These are phyloP conservation scores for Prunus yedoensis DNA, from an alignment of 331 rosid species.

Conservation along the genomic window DNA sequence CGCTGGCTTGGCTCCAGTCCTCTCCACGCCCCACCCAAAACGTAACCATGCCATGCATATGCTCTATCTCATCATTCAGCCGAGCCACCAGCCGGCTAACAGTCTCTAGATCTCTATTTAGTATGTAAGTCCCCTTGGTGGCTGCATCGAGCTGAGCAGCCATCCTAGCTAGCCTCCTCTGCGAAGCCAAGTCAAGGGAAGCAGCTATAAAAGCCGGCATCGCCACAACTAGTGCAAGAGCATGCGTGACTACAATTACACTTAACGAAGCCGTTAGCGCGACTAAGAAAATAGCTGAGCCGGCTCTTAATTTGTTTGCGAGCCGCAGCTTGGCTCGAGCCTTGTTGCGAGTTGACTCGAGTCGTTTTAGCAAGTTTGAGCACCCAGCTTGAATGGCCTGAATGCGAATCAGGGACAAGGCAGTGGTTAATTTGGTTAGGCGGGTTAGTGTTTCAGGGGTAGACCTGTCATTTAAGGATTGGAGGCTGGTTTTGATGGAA, in stretches of 20 bases:
- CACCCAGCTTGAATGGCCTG: slow-evolving; percentile 26
- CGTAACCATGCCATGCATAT: slow-evolving; percentile 32
- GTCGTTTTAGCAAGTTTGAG: slow-evolving; percentile 37
- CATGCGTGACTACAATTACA: slow-evolving; percentile 48
- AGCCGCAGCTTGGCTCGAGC: slow-evolving; percentile 35
- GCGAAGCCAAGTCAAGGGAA: slow-evolving; percentile 29
- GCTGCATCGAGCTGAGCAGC: slow-evolving; percentile 57
- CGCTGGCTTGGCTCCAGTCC: slow-evolving; percentile 34
- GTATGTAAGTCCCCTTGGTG: slow-evolving; percentile 62
- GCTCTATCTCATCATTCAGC: slow-evolving; percentile 61
- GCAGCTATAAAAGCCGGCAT: slow-evolving; percentile 38
- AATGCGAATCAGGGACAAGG: slow-evolving; percentile 16
- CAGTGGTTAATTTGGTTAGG: slow-evolving; percentile 19
- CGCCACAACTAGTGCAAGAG: slow-evolving; percentile 48
- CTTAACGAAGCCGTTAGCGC: slow-evolving; percentile 39
- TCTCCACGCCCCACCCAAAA: slow-evolving; percentile 58
- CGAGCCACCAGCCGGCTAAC: slow-evolving; percentile 58
- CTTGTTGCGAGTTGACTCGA: slow-evolving; percentile 53
- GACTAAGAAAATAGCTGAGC: slow-evolving; percentile 42
- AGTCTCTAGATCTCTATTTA: slow-evolving; percentile 66
- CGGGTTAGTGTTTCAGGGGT: background rate
- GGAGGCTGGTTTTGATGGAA: slow-evolving; percentile 33
- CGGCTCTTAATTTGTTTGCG: slow-evolving; percentile 12
- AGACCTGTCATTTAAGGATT: background rate
- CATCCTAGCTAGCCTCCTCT: slow-evolving; percentile 27